A percentile compares a stretch with the other conserved stretches of the same genome.
Conservation (phyloP, 2,329 filamentous ascomycete species). For the Cladosporium sp. region DNA sequence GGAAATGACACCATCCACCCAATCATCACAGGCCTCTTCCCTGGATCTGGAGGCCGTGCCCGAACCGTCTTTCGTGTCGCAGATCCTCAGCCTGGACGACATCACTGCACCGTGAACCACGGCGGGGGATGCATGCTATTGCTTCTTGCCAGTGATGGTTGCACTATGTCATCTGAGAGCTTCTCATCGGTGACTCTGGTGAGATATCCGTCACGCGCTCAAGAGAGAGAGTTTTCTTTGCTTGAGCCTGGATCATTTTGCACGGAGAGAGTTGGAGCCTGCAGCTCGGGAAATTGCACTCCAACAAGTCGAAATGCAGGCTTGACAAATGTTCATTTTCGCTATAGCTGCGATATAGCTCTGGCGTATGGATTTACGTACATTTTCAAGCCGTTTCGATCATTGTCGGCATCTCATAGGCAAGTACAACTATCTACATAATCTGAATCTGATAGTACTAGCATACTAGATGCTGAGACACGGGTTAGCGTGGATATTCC, state of each 20-base stretch:
- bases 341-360: too few relatives aligned
- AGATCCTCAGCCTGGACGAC: slow-evolving; percentile 7
- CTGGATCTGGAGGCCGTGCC: not conserved
- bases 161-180: not conserved
- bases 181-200: not conserved
- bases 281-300: not conserved
- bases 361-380: too few relatives aligned
- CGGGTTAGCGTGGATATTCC: too few relatives aligned
- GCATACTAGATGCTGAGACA: not conserved
- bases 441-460: not conserved
- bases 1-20: not conserved
- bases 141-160: not conserved
- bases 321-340: not conserved
- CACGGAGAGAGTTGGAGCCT: not conserved
- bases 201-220: not conserved
- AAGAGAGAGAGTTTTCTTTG: not conserved
- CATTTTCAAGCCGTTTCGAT: too few relatives aligned
- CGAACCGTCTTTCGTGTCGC: not conserved
- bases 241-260: not conserved
- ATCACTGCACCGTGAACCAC: not conserved
- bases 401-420: not conserved
- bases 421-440: not conserved
- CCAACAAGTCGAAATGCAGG: not conserved
- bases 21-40: not conserved
- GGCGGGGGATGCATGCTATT: not conserved